Conservation (phyloP, 805 yeast species). For the Saccharomycopsis vini region DNA sequence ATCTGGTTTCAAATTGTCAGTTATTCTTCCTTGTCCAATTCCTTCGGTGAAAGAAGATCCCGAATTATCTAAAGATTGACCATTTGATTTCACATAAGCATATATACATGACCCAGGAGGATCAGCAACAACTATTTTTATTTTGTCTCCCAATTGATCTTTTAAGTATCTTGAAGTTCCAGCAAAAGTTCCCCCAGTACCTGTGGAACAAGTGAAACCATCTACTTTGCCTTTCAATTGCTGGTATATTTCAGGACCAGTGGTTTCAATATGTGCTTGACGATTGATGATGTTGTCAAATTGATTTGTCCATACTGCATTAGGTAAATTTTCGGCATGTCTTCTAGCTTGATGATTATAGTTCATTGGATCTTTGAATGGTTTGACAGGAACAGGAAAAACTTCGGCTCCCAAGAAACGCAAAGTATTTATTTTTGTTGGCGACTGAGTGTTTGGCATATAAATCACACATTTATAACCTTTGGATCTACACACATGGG, state of each 20-base stretch:
- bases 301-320: slow-evolving; percentile 91
- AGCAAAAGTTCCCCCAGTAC: slow-evolving; percentile 90
- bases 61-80: slow-evolving; percentile 54
- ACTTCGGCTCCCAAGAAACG: slow-evolving; percentile 78
- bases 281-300: slow-evolving; percentile 84
- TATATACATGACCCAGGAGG: slow-evolving; percentile 90
- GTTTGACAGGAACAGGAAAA: slow-evolving; percentile 80
- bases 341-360: slow-evolving; percentile 81
- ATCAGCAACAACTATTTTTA: slow-evolving; percentile 70
- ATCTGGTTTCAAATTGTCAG: slow-evolving; percentile 70
- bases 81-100: slow-evolving; percentile 64
- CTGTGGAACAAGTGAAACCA: slow-evolving; percentile 85
- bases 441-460: slow-evolving; percentile 88
- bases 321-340: slow-evolving; percentile 66
- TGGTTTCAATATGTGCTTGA: slow-evolving; percentile 79
- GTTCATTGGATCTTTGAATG: slow-evolving; percentile 72
- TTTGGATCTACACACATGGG: slow-evolving; percentile 68
- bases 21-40: slow-evolving; percentile 91
- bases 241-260: slow-evolving; percentile 90
- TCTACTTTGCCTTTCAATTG: slow-evolving; percentile 72
- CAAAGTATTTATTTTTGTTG: slow-evolving; percentile 66
- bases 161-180: slow-evolving; percentile 77
- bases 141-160: slow-evolving; percentile 50
- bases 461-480: slow-evolving; percentile 82
- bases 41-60: slow-evolving; percentile 94